Percentiles rank a stretch among this genome's conserved stretches.
phyloP scores from a whole-genome alignment of 2,329 filamentous ascomycete species.

The Cadophora sp. region DNA sequence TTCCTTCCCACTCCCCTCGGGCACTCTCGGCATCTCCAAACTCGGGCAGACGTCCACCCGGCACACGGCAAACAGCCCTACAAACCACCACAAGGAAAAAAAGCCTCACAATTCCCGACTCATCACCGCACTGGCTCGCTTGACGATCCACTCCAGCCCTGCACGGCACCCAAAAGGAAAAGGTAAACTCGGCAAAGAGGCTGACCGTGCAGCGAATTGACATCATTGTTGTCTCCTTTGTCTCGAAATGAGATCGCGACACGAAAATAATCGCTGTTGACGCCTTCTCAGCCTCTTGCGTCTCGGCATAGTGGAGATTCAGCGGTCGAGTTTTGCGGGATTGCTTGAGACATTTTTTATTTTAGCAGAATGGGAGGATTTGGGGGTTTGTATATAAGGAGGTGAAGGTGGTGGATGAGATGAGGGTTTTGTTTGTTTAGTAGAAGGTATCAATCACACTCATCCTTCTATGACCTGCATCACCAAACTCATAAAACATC shows the following conservation, averaged over 20 bases:
- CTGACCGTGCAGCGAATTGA: slow-evolving; percentile 3
- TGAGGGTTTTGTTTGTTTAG: neutral
- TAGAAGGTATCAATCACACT: neutral
- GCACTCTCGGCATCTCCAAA: neutral
- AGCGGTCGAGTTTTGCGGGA: neutral
- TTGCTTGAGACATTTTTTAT: neutral
- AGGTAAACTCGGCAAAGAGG: neutral
- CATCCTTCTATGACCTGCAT: neutral
- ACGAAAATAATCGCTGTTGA: neutral
- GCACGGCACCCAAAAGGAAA: neutral
- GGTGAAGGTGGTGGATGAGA: neutral
- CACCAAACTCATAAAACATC: no score
- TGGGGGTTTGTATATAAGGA: neutral
- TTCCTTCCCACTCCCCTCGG: neutral
- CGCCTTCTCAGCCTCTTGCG: slow-evolving; percentile 5
- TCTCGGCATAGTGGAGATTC: slow-evolving; percentile 11
- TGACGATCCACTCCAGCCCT: neutral
- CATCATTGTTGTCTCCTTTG: no score
- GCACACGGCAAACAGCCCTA: neutral
- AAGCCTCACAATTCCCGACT: neutral
- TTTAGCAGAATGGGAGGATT: neutral
- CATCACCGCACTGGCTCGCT: slow-evolving; percentile 9
- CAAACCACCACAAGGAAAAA: neutral
- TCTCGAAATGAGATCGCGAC: neutral
- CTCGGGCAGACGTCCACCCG: neutral